Conservation (phyloP, 495 filamentous ascomycete genomes). For the Annulohypoxylon stygium region DNA sequence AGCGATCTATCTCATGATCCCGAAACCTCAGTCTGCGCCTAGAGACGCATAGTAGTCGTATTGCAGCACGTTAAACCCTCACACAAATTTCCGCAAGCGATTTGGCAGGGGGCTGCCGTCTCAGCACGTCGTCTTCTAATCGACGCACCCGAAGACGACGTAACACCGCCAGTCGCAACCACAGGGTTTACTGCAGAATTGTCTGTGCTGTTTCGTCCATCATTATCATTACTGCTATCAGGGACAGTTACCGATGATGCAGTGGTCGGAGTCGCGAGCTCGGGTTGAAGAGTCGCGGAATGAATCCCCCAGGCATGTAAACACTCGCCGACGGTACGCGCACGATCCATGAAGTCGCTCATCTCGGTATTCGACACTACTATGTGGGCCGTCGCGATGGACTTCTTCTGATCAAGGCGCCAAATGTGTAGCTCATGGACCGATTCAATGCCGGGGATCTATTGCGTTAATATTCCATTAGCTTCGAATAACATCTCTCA, state of each 20-base stretch:
- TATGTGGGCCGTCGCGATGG: conserved; percentile 87
- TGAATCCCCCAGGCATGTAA: conserved; percentile 95
- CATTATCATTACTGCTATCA: not conserved
- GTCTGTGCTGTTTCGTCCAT: conserved; percentile 5
- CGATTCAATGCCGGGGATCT: conserved; percentile 81
- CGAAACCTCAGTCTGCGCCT: not conserved
- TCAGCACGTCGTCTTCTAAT: conserved; percentile 48
- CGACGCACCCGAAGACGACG: conserved; percentile 34
- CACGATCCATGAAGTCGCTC: conserved; percentile 82
- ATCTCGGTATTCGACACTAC: conserved; percentile 72
- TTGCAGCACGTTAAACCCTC: conserved; percentile 52
- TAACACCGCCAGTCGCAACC: not conserved
- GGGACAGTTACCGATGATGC: not conserved
- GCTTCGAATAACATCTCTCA: not conserved
- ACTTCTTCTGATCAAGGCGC: conserved; percentile 91
- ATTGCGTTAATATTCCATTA: not conserved
- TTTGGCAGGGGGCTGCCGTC: conserved; percentile 43
- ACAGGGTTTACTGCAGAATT: not conserved
- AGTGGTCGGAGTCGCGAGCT: conserved; percentile 56
- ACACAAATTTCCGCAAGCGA: conserved; percentile 52
- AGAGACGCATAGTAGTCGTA: conserved; percentile 39
- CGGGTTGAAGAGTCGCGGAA: conserved; percentile 91
- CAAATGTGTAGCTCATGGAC: conserved; percentile 96
- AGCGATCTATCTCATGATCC: not conserved
- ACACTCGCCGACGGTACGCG: conserved; percentile 79